These are phyloP conservation scores for Prunus salicina DNA, from an alignment of 306 rosid species.

Conservation along the genomic window DNA sequence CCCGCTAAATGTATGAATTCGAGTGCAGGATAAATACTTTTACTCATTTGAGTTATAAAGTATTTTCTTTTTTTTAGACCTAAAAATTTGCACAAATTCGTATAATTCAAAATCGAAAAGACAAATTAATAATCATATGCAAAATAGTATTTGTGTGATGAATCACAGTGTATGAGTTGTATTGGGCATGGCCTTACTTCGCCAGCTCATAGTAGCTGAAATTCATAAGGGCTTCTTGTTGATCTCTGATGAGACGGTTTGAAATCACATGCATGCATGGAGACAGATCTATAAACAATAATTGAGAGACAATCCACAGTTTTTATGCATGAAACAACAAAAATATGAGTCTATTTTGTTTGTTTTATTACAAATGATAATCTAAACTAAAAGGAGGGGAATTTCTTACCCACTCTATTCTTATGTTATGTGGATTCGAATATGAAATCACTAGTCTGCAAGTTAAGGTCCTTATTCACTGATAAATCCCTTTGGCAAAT, in stretches of 20 bases:
- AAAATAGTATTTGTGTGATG: too few relatives aligned
- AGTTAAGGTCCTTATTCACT: accelerated
- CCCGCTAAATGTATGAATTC: too few relatives aligned
- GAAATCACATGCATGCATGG: neutral
- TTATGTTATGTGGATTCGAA: too few relatives aligned
- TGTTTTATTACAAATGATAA: too few relatives aligned
- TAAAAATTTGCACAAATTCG: too few relatives aligned
- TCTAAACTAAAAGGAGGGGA: accelerated
- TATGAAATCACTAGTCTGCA: accelerated
- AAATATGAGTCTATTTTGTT: neutral
- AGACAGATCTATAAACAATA: conserved; percentile 13
- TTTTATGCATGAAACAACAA: neutral
- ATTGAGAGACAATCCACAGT: neutral
- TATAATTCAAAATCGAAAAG: too few relatives aligned
- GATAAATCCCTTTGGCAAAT: too few relatives aligned
- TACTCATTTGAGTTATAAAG: too few relatives aligned
- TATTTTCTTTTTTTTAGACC: too few relatives aligned
- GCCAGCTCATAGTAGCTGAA: neutral
- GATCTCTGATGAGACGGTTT: conserved; percentile 7
- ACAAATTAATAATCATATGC: too few relatives aligned
- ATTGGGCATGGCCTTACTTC: neutral
- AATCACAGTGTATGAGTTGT: neutral
- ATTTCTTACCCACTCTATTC: too few relatives aligned
- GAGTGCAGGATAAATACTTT: too few relatives aligned
- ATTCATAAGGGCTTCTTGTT: neutral